Evolutionary conservation across 1,284 basidiomycete genomes (phyloP).

Genomic region (Moesziomyces antarcticus): DNA sequence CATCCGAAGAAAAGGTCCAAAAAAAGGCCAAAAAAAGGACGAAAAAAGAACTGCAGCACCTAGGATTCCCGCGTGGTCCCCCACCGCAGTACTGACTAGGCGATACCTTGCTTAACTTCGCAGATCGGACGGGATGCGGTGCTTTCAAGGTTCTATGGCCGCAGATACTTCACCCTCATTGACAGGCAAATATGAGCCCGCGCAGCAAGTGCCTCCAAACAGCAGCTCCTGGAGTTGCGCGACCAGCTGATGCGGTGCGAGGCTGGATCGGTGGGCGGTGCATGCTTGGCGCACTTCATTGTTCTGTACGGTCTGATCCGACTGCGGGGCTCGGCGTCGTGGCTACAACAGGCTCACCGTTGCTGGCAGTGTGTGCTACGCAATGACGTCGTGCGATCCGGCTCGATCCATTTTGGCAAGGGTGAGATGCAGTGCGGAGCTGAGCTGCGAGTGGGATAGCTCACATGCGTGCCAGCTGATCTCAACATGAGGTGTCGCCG

Average conservation of each 20-base stretch:
- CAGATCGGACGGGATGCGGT: conserved; percentile 84
- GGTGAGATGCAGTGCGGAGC: too few species aligned
- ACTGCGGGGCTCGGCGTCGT: too few species aligned
- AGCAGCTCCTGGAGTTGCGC: too few species aligned
- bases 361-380: too few species aligned
- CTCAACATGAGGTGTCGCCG: background rate
- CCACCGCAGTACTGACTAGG: conserved; percentile 85
- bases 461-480: conserved; percentile 1
- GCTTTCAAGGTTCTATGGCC: conserved; percentile 82
- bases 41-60: conserved; percentile 76
- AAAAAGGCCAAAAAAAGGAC: conserved; percentile 11
- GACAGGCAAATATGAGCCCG: background rate
- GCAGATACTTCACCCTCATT: conserved; percentile 70
- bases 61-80: conserved; percentile 84
- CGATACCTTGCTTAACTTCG: conserved; percentile 82
- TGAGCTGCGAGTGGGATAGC: conserved; percentile 7
- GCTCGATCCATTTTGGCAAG: too few species aligned
- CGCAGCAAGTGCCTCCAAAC: too few species aligned
- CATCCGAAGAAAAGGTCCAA: background rate
- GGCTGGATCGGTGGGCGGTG: too few species aligned
- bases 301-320: too few species aligned
- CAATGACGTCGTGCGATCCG: conserved; percentile 1
- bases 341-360: too few species aligned
- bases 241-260: too few species aligned
- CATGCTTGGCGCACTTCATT: too few species aligned